Percentiles rank a stretch among this genome's conserved stretches.
Evolutionary conservation across 345 rosid species (phyloP).

Genomic region (Eucalyptus grandis): DNA sequence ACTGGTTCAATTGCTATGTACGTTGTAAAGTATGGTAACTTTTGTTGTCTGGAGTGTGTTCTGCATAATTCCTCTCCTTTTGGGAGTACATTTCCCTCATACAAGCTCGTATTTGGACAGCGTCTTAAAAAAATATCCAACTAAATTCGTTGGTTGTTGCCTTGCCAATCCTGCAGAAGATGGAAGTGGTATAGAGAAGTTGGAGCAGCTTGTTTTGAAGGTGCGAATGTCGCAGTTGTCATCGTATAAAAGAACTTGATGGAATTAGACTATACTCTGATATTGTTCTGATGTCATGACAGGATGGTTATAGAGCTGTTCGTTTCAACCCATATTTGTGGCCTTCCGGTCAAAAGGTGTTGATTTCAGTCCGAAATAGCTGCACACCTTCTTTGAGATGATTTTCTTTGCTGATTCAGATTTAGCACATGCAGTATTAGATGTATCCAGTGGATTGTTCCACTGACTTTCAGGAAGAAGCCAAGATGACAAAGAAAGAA

Average conservation of each 20-base stretch:
- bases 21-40: background rate
- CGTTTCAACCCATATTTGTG: conserved; percentile 93
- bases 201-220: conserved; percentile 72
- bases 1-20: background rate
- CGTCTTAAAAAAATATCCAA: conserved; percentile 60
- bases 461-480: background rate
- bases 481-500: background rate
- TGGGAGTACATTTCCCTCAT: background rate
- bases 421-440: background rate
- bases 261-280: background rate
- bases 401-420: background rate
- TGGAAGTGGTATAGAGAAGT: conserved; percentile 59
- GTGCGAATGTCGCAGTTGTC: conserved; percentile 11
- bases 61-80: background rate
- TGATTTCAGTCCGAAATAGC: background rate
- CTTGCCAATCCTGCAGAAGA: conserved; percentile 94
- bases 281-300: conserved; percentile 2
- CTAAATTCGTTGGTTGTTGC: conserved; percentile 85
- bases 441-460: background rate
- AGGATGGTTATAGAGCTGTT: conserved; percentile 86
- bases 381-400: background rate
- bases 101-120: conserved; percentile 17
- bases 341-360: conserved; percentile 82
- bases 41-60: background rate
- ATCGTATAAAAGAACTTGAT: background rate